Evolutionary conservation across 2,329 filamentous ascomycete genomes (phyloP), one percentile per base, ranked within the genome.

Genomic region (Sporothrix brunneoviolacea): DNA sequence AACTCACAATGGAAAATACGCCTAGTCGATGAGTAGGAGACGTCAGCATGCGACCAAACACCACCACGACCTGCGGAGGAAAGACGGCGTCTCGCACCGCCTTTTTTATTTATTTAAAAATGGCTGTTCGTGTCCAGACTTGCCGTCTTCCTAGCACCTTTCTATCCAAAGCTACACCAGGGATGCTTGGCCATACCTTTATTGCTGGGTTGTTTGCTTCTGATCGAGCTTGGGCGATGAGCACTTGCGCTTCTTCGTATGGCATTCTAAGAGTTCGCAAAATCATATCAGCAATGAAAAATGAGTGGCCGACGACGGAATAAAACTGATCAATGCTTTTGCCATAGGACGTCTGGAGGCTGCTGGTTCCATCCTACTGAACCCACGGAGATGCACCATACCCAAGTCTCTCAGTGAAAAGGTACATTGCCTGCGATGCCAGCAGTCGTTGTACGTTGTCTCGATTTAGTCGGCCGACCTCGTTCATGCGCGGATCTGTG

Each of bases 1-100:
- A 4, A 47, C 47, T 72, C 65, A 83, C 74, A 83, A 60, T 38
- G 77, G 77, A 53, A 83, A 83, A 61, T 83, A 83, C 28, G 78
- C 74, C 79, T 80, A 57, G 8, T 12, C 1, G 13, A 18, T 35
- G 19, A 33, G 21, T 28, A 15, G 16, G 22, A 21, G 9, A 10
- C 3, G 16, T 36, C 18, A 45, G 41, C 41, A 28, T 8, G 21
- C 21, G 8, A 43, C n/a, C n/a, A n/a, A n/a, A n/a, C n/a, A n/a
- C n/a, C n/a, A n/a, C n/a, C n/a, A n/a, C n/a, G n/a, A n/a, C n/a
- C n/a, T n/a, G n/a, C n/a, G n/a, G n/a, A n/a, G n/a, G n/a, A n/a
- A n/a, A n/a, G n/a, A n/a, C n/a, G n/a, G n/a, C n/a, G n/a, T n/a
- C n/a, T n/a, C n/a, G n/a, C n/a, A n/a, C n/a, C n/a, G n/a, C n/a